Evolutionary conservation across 176 grass and related monocot species (phyloP), one percentile per base, ranked within the genome.

Genomic region (Oryza rufipogon): DNA sequence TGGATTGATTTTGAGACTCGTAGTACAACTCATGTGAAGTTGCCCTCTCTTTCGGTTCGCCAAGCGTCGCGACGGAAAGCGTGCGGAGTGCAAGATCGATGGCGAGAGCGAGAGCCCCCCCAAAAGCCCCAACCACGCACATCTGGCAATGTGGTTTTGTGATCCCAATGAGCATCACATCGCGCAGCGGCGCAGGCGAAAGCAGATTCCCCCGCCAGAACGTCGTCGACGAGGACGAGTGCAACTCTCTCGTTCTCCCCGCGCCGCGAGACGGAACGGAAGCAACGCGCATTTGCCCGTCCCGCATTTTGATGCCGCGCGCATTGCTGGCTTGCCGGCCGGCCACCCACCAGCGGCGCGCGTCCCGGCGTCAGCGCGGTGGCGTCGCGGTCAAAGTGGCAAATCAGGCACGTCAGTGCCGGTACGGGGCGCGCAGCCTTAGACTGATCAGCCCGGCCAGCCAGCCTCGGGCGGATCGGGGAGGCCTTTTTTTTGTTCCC

Each of bases 141-240:
- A 23, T 23, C 58, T 63, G 20, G 58, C 58, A 23, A 63, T 63
- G n/a, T 63, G 51, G 13, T 60, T 60, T 86, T 61, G 1, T 79
- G 74, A 86, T 83, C 84, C 84, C 84, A 76, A 90, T 58, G 88
- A 64, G 68, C 39, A 48, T 84, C 78, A 22, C 70, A 15, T 81
- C 63, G 48, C 56, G 34, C 49, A 6, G 49, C 14, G 49, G 14
- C 14, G 66, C 64, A 36, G 66, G 66, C 73, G 88, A 90, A 90
- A 86, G 88, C 84, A 86, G 88, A 90, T 90, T 90, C 84, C 83
- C 78, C 65, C 60, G 6, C 20, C 38, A 16, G 70, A 48, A 9
- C 61, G 80, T 33, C 69, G 68, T 30, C 65, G 36, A 16, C 48
- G 66, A 47, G 70, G 1, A 68, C 39, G 20, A 60, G 78, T 10